These are phyloP conservation scores for Torulaspora pretoriensis DNA, from an alignment of 1,139 yeast genomes.

Conservation along the genomic window DNA sequence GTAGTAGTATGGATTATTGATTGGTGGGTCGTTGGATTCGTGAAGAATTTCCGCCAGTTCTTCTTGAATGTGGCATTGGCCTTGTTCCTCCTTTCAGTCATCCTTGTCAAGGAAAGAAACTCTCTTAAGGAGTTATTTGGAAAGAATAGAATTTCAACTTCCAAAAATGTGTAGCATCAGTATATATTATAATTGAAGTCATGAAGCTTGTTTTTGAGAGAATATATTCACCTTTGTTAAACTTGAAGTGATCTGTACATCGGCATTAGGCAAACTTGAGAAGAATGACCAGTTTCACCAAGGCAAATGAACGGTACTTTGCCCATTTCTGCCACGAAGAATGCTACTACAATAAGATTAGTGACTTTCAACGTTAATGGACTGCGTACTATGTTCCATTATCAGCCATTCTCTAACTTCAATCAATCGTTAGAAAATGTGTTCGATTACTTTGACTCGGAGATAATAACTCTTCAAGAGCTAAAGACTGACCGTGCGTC, in stretches of 20 bases:
- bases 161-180: slow-evolving; percentile 15
- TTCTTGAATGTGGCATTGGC: slow-evolving; percentile 43
- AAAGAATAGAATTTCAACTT: slow-evolving; percentile 16
- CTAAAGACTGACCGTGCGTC: slow-evolving; percentile 58
- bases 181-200: not conserved
- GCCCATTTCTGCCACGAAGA: slow-evolving; percentile 7
- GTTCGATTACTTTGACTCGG: slow-evolving; percentile 60
- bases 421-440: slow-evolving; percentile 45
- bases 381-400: slow-evolving; percentile 68
- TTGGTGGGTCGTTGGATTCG: slow-evolving; percentile 38
- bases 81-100: slow-evolving; percentile 35
- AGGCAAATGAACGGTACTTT: slow-evolving; percentile 2
- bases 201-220: not conserved
- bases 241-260: not conserved
- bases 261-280: not conserved
- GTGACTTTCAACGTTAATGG: slow-evolving; percentile 87
- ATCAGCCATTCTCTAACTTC: slow-evolving; percentile 72
- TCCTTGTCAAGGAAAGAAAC: slow-evolving; percentile 42
- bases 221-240: not conserved
- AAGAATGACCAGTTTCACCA: not conserved
- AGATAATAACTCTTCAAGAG: slow-evolving; percentile 80
- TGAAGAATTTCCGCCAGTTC: slow-evolving; percentile 43
- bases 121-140: slow-evolving; percentile 26
- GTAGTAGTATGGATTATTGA: slow-evolving; percentile 35
- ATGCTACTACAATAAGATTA: slow-evolving; percentile 38